Evolutionary conservation across 2,329 filamentous ascomycete genomes (phyloP).

Genomic region (Thelonectria blattea): DNA sequence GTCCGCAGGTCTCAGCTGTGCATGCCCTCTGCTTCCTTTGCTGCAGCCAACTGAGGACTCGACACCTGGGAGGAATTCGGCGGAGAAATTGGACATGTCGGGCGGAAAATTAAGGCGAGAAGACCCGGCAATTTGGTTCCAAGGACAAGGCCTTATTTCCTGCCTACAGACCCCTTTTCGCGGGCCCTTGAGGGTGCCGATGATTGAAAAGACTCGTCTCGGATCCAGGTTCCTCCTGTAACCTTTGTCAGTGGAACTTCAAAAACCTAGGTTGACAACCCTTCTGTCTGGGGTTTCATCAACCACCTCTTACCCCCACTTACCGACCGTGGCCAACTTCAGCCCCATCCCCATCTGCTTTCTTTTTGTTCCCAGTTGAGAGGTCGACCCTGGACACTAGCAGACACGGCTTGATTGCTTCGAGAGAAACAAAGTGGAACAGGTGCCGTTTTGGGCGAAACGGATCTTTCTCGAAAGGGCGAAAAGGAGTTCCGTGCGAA

Average conservation of each 20-base stretch:
- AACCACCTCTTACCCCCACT: background rate
- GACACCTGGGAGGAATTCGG: too few species aligned
- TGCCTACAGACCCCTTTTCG: too few species aligned
- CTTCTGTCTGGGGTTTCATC: background rate
- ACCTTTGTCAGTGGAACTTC: background rate
- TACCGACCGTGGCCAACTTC: background rate
- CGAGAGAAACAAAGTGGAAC: conserved; percentile 2
- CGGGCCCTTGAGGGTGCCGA: too few species aligned
- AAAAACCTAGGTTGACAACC: background rate
- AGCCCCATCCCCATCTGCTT: conserved; percentile 1
- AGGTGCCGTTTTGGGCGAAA: background rate
- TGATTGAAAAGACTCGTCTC: too few species aligned
- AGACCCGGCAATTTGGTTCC: too few species aligned
- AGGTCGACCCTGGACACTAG: conserved; percentile 6
- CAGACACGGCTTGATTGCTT: background rate
- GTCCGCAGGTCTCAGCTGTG: background rate
- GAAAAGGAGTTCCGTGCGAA: background rate
- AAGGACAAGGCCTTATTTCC: too few species aligned
- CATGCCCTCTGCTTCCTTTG: too few species aligned
- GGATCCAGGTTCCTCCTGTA: background rate
- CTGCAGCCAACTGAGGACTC: too few species aligned
- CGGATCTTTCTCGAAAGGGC: background rate
- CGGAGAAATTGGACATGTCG: too few species aligned
- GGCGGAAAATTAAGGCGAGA: too few species aligned
- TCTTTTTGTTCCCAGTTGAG: conserved; percentile 13